These are phyloP conservation scores for Mortierella sp. DNA, from an alignment of 371 early-diverging fungal species.

Conservation along the genomic window DNA sequence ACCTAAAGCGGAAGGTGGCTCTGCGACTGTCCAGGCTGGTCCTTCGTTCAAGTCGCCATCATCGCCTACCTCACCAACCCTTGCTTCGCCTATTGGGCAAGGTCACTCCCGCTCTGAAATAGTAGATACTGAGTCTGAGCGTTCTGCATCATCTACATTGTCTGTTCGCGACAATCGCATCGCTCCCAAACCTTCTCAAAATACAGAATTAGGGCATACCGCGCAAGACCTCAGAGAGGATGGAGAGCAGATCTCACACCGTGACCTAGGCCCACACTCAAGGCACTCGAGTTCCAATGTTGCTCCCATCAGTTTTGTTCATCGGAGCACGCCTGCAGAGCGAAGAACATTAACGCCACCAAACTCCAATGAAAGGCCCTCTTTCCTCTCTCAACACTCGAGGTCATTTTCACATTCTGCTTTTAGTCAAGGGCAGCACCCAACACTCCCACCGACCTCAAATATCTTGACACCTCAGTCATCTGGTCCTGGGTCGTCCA, in stretches of 20 bases:
- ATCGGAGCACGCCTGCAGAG: conserved; percentile 17
- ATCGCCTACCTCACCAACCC: conserved; percentile 19
- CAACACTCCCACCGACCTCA: conserved; percentile 7
- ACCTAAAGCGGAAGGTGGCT: conserved; percentile 2
- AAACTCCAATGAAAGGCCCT: conserved; percentile 13
- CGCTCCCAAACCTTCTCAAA: not conserved
- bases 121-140: conserved; percentile 9
- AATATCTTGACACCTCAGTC: not conserved
- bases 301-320: conserved; percentile 44
- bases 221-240: conserved; percentile 9
- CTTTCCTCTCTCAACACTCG: conserved; percentile 16
- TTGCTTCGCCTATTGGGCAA: not conserved
- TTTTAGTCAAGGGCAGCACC: conserved; percentile 15
- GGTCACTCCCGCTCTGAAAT: conserved; percentile 1
- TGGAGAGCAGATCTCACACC: conserved; percentile 10
- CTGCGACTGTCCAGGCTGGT: conserved; percentile 5
- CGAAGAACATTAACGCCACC: conserved; percentile 19
- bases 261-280: not conserved
- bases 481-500: not conserved
- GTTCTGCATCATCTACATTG: not conserved
- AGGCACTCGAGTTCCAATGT: conserved; percentile 15
- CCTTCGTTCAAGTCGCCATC: conserved; percentile 8
- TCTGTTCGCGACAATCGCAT: not conserved
- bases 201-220: not conserved
- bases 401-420: conserved; percentile 35